Evolutionary conservation across 2,329 filamentous ascomycete genomes (phyloP), one percentile per base, ranked within the genome.

Genomic region (Botrytis fragariae): DNA sequence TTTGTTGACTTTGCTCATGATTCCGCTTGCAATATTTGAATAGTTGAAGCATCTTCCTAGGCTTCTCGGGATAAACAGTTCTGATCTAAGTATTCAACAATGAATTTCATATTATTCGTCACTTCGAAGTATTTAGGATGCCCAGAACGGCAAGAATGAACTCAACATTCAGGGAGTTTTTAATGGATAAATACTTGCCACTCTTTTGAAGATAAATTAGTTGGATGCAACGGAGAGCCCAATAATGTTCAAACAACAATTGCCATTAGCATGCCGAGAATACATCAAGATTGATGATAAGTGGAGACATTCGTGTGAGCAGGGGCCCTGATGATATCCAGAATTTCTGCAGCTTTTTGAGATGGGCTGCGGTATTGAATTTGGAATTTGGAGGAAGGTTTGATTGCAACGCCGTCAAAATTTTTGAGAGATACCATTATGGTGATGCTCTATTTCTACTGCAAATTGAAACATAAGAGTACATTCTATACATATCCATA

Each of bases 151-250:
- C 10, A 51, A 14, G 48, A 0, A 12, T 51, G 25, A 14, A 6
- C 25, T 51, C 48, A 2, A 51, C 4, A 0, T 51, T 51, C 48
- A 22, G 48, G 22, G 5, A 51, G 5, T 48, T 48, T 3, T 51
- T 51, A 1, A 25, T 25, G 25, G 22, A n/a, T 1, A 12, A 5
- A 25, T 51, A 1, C 48, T 51, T 51, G 22, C 22, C n/a, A n/a
- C 1, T 51, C 0, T n/a, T n/a, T n/a, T 2, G 5, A 51, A n/a
- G 48, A 14, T 0, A 6, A n/a, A 51, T 51, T 10, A 4, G 25
- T n/a, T 22, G 0, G 0, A 2, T 9, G 44, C 7, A 45, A 9
- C 20, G 20, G 3, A 22, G 44, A 22, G 20, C 7, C 44, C 44
- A 45, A 7, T 22, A 9, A 45, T 45, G 10, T 3, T 45, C 4